phyloP scores from a whole-genome alignment of 1,139 yeast genomes.

The Zygoascus sp. region DNA sequence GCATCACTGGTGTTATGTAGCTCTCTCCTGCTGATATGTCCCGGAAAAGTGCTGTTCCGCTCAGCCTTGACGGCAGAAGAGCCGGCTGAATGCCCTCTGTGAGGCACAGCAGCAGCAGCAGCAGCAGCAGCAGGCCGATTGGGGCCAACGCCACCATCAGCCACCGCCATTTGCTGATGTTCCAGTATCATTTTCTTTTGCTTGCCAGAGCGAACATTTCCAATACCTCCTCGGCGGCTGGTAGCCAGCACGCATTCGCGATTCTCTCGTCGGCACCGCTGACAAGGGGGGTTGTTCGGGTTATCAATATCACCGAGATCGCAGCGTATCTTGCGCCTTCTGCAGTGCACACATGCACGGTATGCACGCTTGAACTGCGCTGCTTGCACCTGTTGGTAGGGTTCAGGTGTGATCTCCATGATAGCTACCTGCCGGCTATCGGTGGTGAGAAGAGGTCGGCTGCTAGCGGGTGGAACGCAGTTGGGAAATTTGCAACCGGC shows the following conservation, averaged over 20 bases:
- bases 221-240: conserved; percentile 53
- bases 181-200: conserved; percentile 3
- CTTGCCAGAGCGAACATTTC: conserved; percentile 43
- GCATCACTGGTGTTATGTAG: conserved; percentile 58
- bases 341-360: conserved; percentile 79
- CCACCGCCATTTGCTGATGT: not conserved
- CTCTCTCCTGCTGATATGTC: conserved; percentile 31
- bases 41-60: conserved; percentile 14
- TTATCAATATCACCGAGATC: conserved; percentile 71
- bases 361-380: conserved; percentile 54
- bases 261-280: conserved; percentile 74
- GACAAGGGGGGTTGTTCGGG: conserved; percentile 81
- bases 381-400: conserved; percentile 1
- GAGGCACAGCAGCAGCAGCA: too few relatives aligned
- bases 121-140: not conserved
- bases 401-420: conserved; percentile 8
- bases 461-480: not conserved
- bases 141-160: not conserved
- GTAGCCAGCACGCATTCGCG: conserved; percentile 76
- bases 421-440: not conserved
- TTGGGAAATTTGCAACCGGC: too few relatives aligned
- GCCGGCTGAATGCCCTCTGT: not conserved
- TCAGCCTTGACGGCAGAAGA: not conserved
- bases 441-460: not conserved
- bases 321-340: conserved; percentile 78